phyloP scores from a whole-genome alignment of 371 early-diverging fungal species.

The Mucor circinelloides region DNA sequence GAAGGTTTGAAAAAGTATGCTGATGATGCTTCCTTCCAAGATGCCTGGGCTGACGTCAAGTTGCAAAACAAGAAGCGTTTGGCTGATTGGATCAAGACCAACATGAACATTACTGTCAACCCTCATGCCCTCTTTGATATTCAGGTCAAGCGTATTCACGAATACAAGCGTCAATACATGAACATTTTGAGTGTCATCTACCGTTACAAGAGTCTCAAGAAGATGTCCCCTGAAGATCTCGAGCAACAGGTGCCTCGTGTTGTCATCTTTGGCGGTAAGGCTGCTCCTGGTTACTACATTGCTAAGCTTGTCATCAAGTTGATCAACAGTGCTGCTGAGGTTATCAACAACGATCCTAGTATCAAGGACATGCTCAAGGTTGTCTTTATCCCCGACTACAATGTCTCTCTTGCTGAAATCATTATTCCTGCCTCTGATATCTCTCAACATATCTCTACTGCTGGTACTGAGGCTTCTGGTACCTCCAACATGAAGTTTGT shows the following conservation, averaged over 20 bases:
- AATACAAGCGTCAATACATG: slow-evolving; percentile 97
- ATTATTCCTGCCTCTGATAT: slow-evolving; percentile 93
- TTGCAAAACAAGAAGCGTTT: slow-evolving; percentile 84
- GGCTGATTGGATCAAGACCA: slow-evolving; percentile 73
- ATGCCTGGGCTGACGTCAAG: slow-evolving; percentile 85
- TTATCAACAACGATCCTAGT: slow-evolving; percentile 80
- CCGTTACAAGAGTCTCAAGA: slow-evolving; percentile 81
- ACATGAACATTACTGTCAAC: slow-evolving; percentile 69
- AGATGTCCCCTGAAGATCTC: slow-evolving; percentile 64
- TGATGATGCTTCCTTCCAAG: slow-evolving; percentile 70
- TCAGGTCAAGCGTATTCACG: slow-evolving; percentile 95
- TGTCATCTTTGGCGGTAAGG: slow-evolving; percentile 81
- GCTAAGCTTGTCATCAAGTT: slow-evolving; percentile 96
- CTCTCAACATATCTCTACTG: slow-evolving; percentile 91
- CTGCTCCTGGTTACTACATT: slow-evolving; percentile 94
- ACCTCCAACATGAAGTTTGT: slow-evolving; percentile 98
- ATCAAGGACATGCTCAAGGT: slow-evolving; percentile 84
- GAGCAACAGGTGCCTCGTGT: slow-evolving; percentile 68
- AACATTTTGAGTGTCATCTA: slow-evolving; percentile 91
- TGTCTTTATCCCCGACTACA: slow-evolving; percentile 94
- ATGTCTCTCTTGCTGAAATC: slow-evolving; percentile 89
- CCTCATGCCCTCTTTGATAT: slow-evolving; percentile 90
- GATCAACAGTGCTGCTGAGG: slow-evolving; percentile 86
- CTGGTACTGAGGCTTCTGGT: slow-evolving; percentile 95
- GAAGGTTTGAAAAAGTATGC: slow-evolving; percentile 60